Base-by-base conservation (phyloP, 1,284 basidiomycete species). In the Papiliotrema nemorosa region DNA sequence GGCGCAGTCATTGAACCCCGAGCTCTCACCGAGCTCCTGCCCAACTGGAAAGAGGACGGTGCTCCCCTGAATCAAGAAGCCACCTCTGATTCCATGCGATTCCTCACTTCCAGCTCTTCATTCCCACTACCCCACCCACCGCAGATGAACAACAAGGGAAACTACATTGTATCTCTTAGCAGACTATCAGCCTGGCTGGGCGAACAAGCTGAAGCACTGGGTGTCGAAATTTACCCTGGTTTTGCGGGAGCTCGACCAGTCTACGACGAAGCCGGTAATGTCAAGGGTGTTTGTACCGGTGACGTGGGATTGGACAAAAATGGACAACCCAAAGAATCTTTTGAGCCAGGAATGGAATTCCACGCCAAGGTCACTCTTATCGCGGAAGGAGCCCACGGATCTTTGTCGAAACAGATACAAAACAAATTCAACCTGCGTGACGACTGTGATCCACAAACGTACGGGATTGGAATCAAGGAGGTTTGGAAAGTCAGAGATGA, bases 341-440 rank as follows among this genome's bases (percentile, higher is more conserved):
- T 93, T 68, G 93, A 97, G 73, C 90, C 93, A 1, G 94, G 94
- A 3, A 97, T 98, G 91, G 86, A 90, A 58, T 98, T 98, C 78
- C 85, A 86, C 51, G 86, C 94, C 34, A 92, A 89, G 67, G 86
- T 94, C 41, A 96, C 92, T 0, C 80, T 98, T n/a, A 82, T 98
- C 45, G 93, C 90, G 0, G 96, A 98, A 73, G 96, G 94, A 43
- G 90, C 93, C 10, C 94, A 97, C 64, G 94, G 96, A 1, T 89
- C 86, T 3, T 79, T 98, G 26, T 85, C 88, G 13, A 94, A 97
- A 75, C 80, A 86, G 59, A 82, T 86, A 10, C 85, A 92, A 57
- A 79, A 80, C 45, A 82, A 84, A 66, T 93, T 94, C 74, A 79
- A 85, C 48, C 78, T 97, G 29, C 80, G 91, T 22, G 84, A 88